Percentiles rank a stretch among this genome's conserved stretches.
These are phyloP conservation scores for Colletotrichum sp. DNA, from an alignment of 2,329 filamentous ascomycete genomes.

Conservation along the genomic window DNA sequence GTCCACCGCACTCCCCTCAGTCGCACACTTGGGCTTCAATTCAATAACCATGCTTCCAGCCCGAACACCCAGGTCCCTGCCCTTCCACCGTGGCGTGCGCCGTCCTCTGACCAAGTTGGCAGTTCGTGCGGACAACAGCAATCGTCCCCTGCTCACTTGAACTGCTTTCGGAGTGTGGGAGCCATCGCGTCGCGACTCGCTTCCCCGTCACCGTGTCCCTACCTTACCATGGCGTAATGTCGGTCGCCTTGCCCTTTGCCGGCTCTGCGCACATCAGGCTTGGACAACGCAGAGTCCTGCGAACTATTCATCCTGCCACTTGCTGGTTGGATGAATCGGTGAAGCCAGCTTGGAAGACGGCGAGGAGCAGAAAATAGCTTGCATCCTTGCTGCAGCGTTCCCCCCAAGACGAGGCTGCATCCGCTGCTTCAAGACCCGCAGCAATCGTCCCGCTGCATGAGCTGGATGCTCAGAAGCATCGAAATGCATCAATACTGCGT, in stretches of 20 bases:
- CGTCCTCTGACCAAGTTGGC: neutral
- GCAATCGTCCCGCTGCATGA: neutral
- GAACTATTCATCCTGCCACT: neutral
- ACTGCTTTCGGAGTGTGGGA: neutral
- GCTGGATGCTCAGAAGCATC: neutral
- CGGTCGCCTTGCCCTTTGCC: neutral
- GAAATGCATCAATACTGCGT: neutral
- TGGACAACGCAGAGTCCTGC: neutral
- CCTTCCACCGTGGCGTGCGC: neutral
- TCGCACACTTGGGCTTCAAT: constrained; percentile 6
- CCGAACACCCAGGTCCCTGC: neutral
- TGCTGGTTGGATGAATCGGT: neutral
- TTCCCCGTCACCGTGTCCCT: neutral
- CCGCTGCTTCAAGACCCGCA: neutral
- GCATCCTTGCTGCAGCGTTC: neutral
- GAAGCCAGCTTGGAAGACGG: neutral
- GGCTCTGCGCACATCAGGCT: neutral
- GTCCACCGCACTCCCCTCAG: neutral
- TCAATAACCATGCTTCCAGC: neutral
- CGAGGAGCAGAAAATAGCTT: neutral
- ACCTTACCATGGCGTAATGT: neutral
- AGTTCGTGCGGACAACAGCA: neutral
- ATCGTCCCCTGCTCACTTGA: neutral
- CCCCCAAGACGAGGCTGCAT: neutral
- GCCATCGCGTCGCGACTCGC: neutral